Conservation (phyloP, 2,329 filamentous ascomycete species). For the Hirsutella minnesotensis region DNA sequence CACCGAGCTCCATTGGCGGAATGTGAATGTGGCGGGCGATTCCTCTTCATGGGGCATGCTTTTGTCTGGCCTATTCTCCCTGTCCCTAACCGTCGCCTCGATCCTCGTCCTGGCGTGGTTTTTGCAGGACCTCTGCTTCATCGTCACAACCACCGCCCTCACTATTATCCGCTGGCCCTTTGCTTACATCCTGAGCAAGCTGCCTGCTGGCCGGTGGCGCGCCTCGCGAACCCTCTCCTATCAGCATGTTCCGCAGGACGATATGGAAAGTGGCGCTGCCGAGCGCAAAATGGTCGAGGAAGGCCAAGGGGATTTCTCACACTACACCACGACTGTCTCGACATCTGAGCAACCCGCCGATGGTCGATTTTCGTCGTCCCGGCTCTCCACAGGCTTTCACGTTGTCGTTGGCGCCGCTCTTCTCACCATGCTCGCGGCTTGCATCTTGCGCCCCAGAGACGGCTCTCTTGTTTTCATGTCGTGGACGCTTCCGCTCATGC, state of each 20-base stretch:
- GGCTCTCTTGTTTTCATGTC: conserved; percentile 21
- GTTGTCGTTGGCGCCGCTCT: conserved; percentile 12
- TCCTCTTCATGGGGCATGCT: conserved; percentile 13
- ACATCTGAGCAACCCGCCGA: background rate
- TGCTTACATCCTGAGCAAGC: conserved; percentile 5
- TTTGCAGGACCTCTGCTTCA: conserved; percentile 11
- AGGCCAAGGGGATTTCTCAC: background rate
- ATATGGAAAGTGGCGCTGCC: conserved; percentile 5
- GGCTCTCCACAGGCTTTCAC: conserved; percentile 6
- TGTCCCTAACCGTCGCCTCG: background rate
- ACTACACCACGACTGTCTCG: too few relatives aligned
- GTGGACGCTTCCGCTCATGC: conserved; percentile 20
- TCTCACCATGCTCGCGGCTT: conserved; percentile 12
- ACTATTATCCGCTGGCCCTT: conserved; percentile 10
- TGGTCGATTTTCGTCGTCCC: background rate
- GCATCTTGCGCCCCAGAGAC: conserved; percentile 17
- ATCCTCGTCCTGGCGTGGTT: conserved; percentile 7
- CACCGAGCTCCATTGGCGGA: conserved; percentile 17
- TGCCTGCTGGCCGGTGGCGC: conserved; percentile 4
- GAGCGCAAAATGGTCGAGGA: conserved; percentile 6
- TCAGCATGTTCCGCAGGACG: conserved; percentile 7
- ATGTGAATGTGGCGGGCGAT: conserved; percentile 13
- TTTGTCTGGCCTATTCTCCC: conserved; percentile 13
- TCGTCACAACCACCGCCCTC: conserved; percentile 8
- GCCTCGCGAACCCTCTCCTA: conserved; percentile 1